Evolutionary conservation across 2,329 filamentous ascomycete species (phyloP), one percentile per base, ranked within the genome.

Genomic region (Sporothrix luriei): DNA sequence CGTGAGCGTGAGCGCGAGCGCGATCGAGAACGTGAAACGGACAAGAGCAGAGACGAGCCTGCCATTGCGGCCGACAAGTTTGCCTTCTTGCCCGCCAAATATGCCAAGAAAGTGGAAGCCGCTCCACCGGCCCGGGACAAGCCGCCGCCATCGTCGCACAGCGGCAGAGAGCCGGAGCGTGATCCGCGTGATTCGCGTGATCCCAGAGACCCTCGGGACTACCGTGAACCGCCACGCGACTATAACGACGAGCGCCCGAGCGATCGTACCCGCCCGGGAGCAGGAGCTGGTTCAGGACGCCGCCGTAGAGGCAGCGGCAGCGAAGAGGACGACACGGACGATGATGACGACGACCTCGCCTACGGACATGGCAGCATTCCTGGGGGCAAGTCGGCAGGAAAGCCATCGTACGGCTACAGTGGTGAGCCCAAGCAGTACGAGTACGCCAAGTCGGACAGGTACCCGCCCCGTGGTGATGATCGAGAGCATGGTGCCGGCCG

Each of bases 11-110:
- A 46, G n/a, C 38, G 21, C 4, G 57, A 48, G 16, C 61, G 61
- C 4, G 57, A 59, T 2, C 76, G 78, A 2, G 77, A 77, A 48
- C 72, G 76, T 14, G 74, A 78, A 11, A 75, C 77, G 43, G 71
- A 24, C 75, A 78, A 64, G 75, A 77, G 68, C 76, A 78, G 66
- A 72, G 73, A 55, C 19, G 76, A 77, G 6, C 75, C 77, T 14
- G 76, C 77, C 6, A 43, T 71, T 13, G 74, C 78, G 19, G 78
- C 80, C 11, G 78, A 81, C 66, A 79, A 77, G 73, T 75, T 84
- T 61, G 80, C 81, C 69, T 83, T 79, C 73, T 76, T 85, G 49
- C 83, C 83, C 0, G 79, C 81, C 71, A 85, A 84, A 74, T 85
- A 85, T 74, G 77, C 78, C 67, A 76, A 78, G 69, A 78, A 79